These are phyloP conservation scores for Ogataea trehaloabstinens DNA, from an alignment of 805 yeast genomes.

Conservation along the genomic window DNA sequence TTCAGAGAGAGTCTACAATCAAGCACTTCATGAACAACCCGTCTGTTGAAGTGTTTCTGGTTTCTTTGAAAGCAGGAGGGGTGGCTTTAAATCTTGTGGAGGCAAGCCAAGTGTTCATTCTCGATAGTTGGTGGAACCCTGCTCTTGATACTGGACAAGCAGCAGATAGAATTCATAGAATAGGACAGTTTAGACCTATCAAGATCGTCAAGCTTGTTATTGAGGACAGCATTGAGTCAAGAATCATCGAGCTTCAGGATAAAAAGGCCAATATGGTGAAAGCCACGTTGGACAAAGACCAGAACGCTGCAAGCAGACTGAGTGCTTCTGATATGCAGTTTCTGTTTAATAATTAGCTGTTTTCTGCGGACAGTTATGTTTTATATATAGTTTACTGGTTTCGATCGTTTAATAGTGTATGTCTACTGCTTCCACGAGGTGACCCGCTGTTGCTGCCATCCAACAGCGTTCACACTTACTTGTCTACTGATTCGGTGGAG, in stretches of 20 bases:
- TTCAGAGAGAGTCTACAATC: constrained; percentile 89
- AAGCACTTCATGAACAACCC: constrained; percentile 90
- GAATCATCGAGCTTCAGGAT: constrained; percentile 93
- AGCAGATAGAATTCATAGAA: constrained; percentile 97
- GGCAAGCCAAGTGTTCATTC: constrained; percentile 91
- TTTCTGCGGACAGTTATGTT: background rate
- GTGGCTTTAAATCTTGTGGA: constrained; percentile 95
- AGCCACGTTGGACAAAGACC: constrained; percentile 93
- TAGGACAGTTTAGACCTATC: constrained; percentile 94
- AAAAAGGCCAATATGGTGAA: constrained; percentile 98
- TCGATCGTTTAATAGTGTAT: background rate
- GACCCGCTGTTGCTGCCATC: no score
- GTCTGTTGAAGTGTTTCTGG: constrained; percentile 88
- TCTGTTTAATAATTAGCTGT: constrained; percentile 70
- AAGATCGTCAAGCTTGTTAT: constrained; percentile 89
- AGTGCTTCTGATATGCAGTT: constrained; percentile 96
- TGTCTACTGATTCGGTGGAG: no score
- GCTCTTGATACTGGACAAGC: constrained; percentile 94
- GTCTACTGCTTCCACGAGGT: background rate
- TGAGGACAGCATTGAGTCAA: constrained; percentile 94
- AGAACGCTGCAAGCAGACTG: constrained; percentile 80
- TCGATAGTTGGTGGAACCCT: constrained; percentile 99
- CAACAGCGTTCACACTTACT: no score
- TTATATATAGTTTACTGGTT: background rate
- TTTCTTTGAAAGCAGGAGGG: constrained; percentile 97